phyloP scores from a whole-genome alignment of 805 yeast species.

The Metschnikowia santaceciliae region DNA sequence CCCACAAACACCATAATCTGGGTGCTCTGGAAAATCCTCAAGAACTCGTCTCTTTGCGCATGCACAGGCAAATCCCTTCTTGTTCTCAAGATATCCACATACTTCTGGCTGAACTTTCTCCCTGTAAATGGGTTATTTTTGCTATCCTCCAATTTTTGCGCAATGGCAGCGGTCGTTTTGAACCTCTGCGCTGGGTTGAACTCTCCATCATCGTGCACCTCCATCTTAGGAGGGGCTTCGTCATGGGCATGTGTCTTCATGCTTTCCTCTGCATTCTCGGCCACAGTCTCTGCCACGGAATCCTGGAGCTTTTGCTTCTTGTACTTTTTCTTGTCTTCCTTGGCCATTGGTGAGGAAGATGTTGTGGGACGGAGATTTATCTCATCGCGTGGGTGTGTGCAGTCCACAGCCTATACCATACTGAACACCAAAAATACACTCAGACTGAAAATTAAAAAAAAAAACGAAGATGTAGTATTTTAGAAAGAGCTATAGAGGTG shows the following conservation, averaged over 20 bases:
- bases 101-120: slow-evolving; percentile 52
- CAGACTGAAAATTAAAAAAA: too few species aligned
- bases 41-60: slow-evolving; percentile 85
- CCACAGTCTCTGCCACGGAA: slow-evolving; percentile 60
- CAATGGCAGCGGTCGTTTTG: slow-evolving; percentile 62
- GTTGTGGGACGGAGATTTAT: neutral
- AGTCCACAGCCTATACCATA: too few species aligned
- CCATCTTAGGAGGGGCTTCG: slow-evolving; percentile 29
- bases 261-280: slow-evolving; percentile 62
- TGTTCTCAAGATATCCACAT: slow-evolving; percentile 69
- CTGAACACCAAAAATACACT: too few species aligned
- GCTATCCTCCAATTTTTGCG: slow-evolving; percentile 55
- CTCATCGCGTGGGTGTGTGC: neutral
- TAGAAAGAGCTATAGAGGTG: too few species aligned
- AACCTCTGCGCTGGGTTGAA: slow-evolving; percentile 54
- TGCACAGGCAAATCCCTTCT: slow-evolving; percentile 93
- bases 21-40: slow-evolving; percentile 74
- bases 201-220: slow-evolving; percentile 64
- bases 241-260: slow-evolving; percentile 47
- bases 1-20: slow-evolving; percentile 98
- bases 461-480: too few species aligned
- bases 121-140: slow-evolving; percentile 79
- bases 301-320: slow-evolving; percentile 45
- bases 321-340: slow-evolving; percentile 15
- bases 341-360: slow-evolving; percentile 9